A percentile compares a stretch with the other conserved stretches of the same genome.
Evolutionary conservation across 148 eudicot genomes (phyloP).

Genomic region (Silene uniflora): DNA sequence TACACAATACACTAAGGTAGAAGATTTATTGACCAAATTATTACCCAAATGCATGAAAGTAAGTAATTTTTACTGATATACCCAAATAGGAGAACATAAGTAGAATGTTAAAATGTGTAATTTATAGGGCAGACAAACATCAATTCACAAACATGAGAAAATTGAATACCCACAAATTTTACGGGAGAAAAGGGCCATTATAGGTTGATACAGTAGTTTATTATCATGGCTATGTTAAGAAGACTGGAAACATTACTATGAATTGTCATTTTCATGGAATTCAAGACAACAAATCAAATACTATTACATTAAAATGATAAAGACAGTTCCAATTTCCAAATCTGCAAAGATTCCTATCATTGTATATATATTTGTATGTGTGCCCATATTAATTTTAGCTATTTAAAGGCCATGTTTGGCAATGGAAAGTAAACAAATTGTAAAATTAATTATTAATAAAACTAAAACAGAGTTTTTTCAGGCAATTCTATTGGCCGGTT

Average conservation of each 20-base stretch:
- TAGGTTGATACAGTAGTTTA: conserved; percentile 10
- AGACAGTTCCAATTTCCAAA: conserved; percentile 3
- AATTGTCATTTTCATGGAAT: conserved; percentile 22
- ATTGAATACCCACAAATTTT: conserved; percentile 16
- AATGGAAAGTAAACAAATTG: too few species aligned
- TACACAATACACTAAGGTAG: neutral
- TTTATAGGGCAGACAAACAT: neutral
- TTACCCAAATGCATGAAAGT: conserved; percentile 2
- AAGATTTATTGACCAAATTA: neutral
- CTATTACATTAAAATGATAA: neutral
- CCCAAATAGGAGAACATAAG: neutral
- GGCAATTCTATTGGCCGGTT: too few species aligned
- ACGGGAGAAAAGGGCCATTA: conserved; percentile 12
- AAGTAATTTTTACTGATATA: neutral
- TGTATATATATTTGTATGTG: too few species aligned
- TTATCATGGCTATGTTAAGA: conserved; percentile 7
- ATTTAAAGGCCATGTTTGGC: neutral
- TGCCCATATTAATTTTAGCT: conserved; percentile 6
- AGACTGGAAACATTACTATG: conserved; percentile 14
- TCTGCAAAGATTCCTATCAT: conserved; percentile 16
- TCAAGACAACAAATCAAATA: neutral
- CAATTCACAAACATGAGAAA: neutral
- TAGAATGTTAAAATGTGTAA: neutral
- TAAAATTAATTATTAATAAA: too few species aligned
- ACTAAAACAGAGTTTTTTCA: too few species aligned